phyloP scores from a whole-genome alignment of 805 yeast genomes.

The Sugiyamaella marilandica region DNA sequence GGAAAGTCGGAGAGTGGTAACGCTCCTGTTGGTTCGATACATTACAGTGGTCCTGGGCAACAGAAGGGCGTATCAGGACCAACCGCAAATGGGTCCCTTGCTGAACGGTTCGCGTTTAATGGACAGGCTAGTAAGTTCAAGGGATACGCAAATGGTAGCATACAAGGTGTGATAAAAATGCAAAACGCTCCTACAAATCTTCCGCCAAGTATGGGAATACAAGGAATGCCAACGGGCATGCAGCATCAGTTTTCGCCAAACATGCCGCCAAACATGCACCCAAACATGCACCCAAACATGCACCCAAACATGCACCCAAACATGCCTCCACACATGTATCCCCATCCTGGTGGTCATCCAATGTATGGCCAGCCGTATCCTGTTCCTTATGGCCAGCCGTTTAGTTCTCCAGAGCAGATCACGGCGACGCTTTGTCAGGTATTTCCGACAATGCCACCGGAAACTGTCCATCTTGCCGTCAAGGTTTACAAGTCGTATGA shows the following conservation, averaged over 20 bases:
- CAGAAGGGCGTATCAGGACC: conserved; percentile 2
- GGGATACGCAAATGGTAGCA: background rate
- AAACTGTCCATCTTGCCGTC: conserved; percentile 18
- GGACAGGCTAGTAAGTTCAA: background rate
- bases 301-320: background rate
- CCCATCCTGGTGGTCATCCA: background rate
- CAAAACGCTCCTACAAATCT: too few species aligned
- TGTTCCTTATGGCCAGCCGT: background rate
- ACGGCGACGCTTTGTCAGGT: conserved; percentile 1
- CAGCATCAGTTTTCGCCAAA: background rate
- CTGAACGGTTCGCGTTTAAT: conserved; percentile 14
- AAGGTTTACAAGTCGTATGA: conserved; percentile 28
- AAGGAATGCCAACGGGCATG: background rate
- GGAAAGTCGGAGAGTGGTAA: background rate
- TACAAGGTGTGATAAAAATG: too few species aligned
- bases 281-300: background rate
- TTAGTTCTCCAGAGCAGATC: conserved; percentile 1
- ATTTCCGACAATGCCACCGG: conserved; percentile 6
- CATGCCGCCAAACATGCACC: background rate
- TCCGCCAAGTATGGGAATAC: conserved; percentile 8
- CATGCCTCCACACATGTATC: background rate
- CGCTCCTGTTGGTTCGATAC: background rate
- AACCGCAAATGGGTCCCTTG: conserved; percentile 4
- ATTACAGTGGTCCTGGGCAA: background rate
- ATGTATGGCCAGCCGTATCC: background rate